Base-by-base conservation (phyloP, 2,329 filamentous ascomycete species). In the Tothia fuscella region DNA sequence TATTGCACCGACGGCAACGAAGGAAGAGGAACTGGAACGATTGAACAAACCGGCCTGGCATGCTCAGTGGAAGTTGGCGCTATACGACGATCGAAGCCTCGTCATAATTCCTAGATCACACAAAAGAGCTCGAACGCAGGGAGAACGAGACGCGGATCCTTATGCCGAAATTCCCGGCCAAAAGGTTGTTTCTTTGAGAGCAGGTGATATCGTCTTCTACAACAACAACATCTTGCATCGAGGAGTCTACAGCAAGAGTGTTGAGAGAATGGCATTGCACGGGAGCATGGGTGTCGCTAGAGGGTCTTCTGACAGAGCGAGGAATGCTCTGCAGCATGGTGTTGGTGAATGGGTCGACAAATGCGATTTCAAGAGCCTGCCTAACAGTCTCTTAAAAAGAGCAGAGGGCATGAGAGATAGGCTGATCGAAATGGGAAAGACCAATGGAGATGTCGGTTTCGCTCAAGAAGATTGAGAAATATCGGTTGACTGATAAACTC, bases 161-260 rank as follows among this genome's bases (percentile, higher is more conserved):
- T 82, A 76, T 51, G 80, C 79, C 50, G 54, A 63, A 2, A 51
- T 91, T 49, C 76, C 78, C 0, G 74, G 65, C 0, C 78, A 87
- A 64, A 54, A 79, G 12, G 61, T 73, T 3, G 84, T 93, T 13
- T 55, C 66, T 54, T 65, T 93, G 47, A 64, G 72, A 47, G 71
- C 84, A 0, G 86, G 86, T 0, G 86, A 93, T 60, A 76, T 82
- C 13, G 82, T 82, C 31, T 93, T 93, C 53, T 93, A 93, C 56
- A 78, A 93, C 59, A 93, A 88, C 55, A 93, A 93, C 58, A 93
- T 93, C 48, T 58, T 93, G 48, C 82, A 86, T 53, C 66, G 81
- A 3, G 82, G 81, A 2, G 74, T 74, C 21, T 87, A 86, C 57
- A 64, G 70, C 48, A 60, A 62, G 10, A 51, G 29, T 1, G 71